These are phyloP conservation scores for Beauveria sp. DNA, from an alignment of 2,329 filamentous ascomycete genomes.

Conservation along the genomic window DNA sequence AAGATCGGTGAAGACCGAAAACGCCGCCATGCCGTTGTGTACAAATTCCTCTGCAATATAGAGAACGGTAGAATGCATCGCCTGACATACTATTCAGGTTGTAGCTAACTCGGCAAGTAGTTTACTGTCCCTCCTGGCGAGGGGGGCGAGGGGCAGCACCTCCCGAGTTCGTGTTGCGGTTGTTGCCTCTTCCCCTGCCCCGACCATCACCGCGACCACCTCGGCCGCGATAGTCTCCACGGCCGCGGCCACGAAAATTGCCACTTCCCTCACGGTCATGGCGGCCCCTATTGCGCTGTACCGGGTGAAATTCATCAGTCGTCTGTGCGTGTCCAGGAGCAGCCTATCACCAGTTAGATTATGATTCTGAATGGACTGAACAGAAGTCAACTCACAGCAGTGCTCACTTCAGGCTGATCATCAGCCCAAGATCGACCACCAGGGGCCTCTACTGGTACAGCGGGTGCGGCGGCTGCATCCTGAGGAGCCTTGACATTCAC, in stretches of 20 bases:
- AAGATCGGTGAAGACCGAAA: conserved; percentile 15
- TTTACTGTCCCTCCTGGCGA: conserved; percentile 34
- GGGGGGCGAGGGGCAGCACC: conserved; percentile 26
- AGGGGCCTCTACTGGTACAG: conserved; percentile 36
- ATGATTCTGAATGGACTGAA: not conserved
- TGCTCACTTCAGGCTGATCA: conserved; percentile 54
- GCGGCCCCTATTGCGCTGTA: conserved; percentile 53
- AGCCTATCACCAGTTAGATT: conserved; percentile 11
- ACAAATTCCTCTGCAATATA: conserved; percentile 26
- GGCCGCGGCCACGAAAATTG: conserved; percentile 34
- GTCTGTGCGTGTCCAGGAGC: conserved; percentile 30
- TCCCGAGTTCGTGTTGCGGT: conserved; percentile 24
- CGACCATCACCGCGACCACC: conserved; percentile 43
- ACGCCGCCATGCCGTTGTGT: conserved; percentile 35
- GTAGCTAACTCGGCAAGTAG: conserved; percentile 11
- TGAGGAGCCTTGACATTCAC: conserved; percentile 62
- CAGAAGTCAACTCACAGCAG: conserved; percentile 30
- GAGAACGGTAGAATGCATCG: conserved; percentile 23
- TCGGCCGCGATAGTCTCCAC: conserved; percentile 44
- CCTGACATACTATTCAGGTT: conserved; percentile 21
- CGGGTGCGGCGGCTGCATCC: conserved; percentile 56
- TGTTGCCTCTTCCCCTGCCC: conserved; percentile 32
- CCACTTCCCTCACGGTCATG: conserved; percentile 43
- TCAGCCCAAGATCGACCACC: conserved; percentile 71
- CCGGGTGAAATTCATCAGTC: conserved; percentile 66